A percentile compares a stretch with the other conserved stretches of the same genome.
phyloP scores from a whole-genome alignment of 345 rosid genomes.

The Eucalyptus virginea region DNA sequence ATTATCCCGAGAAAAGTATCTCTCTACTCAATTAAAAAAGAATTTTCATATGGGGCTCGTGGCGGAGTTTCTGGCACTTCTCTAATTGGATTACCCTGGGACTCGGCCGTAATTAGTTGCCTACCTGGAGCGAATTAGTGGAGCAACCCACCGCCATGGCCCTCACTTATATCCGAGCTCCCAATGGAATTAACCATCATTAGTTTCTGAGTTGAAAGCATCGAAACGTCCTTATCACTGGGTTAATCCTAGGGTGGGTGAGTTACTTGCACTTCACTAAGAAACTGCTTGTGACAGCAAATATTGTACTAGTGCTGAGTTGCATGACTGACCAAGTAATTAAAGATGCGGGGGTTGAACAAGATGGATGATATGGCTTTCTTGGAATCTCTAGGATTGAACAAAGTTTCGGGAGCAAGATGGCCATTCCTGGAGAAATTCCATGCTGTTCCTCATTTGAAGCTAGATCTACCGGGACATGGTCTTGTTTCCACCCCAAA shows the following conservation, averaged over 20 bases:
- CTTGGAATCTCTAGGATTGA: background rate
- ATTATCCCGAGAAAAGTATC: background rate
- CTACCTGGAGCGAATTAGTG: background rate
- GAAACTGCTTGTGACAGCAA: background rate
- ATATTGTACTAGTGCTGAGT: background rate
- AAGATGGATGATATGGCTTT: background rate
- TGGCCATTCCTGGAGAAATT: slow-evolving; percentile 33
- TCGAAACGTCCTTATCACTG: background rate
- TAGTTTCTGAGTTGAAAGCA: background rate
- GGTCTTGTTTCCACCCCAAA: background rate
- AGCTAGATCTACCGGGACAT: slow-evolving; percentile 18
- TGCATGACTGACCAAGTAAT: background rate
- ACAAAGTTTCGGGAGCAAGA: background rate
- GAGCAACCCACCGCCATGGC: background rate
- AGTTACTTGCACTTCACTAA: background rate
- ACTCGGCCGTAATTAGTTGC: background rate
- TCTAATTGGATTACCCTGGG: background rate
- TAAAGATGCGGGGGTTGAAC: background rate
- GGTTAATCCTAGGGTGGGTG: background rate
- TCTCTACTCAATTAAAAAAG: background rate
- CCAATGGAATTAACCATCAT: background rate
- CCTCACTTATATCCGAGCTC: background rate
- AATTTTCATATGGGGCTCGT: background rate
- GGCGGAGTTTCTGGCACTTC: background rate
- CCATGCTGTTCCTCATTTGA: slow-evolving; percentile 19